Base-by-base conservation (phyloP, 495 filamentous ascomycete species). In the Margaritispora aquatica region DNA sequence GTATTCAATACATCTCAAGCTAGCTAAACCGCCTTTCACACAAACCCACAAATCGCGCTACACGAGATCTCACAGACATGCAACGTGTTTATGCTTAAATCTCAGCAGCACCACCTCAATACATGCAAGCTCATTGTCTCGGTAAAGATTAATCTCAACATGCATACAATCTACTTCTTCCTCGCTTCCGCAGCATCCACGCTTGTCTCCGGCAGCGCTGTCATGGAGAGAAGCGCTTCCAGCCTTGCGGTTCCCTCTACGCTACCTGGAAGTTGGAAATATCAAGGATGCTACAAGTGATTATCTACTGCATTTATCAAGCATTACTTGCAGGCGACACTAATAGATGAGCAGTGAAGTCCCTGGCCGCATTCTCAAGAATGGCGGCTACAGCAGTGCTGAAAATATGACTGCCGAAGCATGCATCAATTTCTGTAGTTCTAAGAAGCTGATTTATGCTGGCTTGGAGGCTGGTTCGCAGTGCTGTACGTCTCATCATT, bases 381-480 rank as follows among this genome's bases (percentile, higher is more conserved):
- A 57, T n/a, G 55, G 38, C 11, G 51, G 26, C 21, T 60, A 38
- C 27, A 38, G 23, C 34, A 46, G 20, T 23, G 34, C 47, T 10
- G 41, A 56, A 38, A 59, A 58, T 17, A 74, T 77, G 73, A 76
- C 73, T 0, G 67, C 70, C 34, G 71, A 74, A 51, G 57, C 36
- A 13, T 79, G 76, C 59, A 68, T 72, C 24, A 62, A 63, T 24
- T 68, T 57, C 55, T 79, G 76, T 62, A 56, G 57, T 23, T 54
- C 62, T 1, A 58, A 66, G 26, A 68, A 69, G 4, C 75, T 69
- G 52, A 49, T 60, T 15, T 68, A 71, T 26, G 74, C 74, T n/a
- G 76, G 75, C 34, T 66, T 70, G 51, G 74, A 78, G 56, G 76
- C 73, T 57, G 51, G 60, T 0, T 44, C 34, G 13, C 68, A 65